A percentile compares a stretch with the other conserved stretches of the same genome.
phyloP scores from a whole-genome alignment of 306 rosid species.

The Pyrus pyrifolia region DNA sequence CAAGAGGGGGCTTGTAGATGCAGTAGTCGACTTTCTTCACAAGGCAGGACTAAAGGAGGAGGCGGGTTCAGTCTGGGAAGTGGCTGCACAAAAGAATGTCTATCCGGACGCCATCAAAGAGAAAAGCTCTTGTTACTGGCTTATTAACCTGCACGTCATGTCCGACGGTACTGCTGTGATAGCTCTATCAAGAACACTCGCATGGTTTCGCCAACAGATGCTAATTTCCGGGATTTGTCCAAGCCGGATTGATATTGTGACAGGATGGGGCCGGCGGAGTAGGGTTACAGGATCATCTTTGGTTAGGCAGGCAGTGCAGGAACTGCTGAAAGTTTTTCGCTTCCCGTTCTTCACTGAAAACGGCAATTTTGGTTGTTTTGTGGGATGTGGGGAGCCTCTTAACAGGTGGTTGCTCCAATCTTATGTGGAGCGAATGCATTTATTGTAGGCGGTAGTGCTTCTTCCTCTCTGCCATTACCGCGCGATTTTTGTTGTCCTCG shows the following conservation, averaged over 20 bases:
- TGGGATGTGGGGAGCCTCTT: slow-evolving; percentile 91
- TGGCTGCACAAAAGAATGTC: slow-evolving; percentile 70
- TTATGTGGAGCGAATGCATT: slow-evolving; percentile 86
- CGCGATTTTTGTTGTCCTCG: neutral
- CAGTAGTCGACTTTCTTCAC: slow-evolving; percentile 94
- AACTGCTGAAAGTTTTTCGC: slow-evolving; percentile 52
- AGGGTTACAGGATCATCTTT: slow-evolving; percentile 79
- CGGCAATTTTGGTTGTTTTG: slow-evolving; percentile 86
- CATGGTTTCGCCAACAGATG: slow-evolving; percentile 81
- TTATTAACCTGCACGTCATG: slow-evolving; percentile 93
- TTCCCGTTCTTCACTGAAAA: slow-evolving; percentile 87
- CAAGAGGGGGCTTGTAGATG: slow-evolving; percentile 94
- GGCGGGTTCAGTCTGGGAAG: slow-evolving; percentile 98
- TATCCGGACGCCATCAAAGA: slow-evolving; percentile 84
- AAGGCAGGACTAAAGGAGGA: slow-evolving; percentile 96
- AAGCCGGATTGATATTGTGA: slow-evolving; percentile 76
- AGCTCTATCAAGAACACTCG: slow-evolving; percentile 83
- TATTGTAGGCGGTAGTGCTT: slow-evolving; percentile 37
- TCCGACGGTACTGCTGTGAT: slow-evolving; percentile 93
- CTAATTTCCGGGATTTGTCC: slow-evolving; percentile 62
- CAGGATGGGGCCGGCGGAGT: slow-evolving; percentile 96
- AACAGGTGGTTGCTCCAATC: slow-evolving; percentile 72
- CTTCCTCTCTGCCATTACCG: slow-evolving; percentile 4
- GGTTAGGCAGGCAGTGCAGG: slow-evolving; percentile 84
- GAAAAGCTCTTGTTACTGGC: slow-evolving; percentile 84